Base-by-base conservation (phyloP, 257 asterid species). In the Nyctanthes arbortristis region DNA sequence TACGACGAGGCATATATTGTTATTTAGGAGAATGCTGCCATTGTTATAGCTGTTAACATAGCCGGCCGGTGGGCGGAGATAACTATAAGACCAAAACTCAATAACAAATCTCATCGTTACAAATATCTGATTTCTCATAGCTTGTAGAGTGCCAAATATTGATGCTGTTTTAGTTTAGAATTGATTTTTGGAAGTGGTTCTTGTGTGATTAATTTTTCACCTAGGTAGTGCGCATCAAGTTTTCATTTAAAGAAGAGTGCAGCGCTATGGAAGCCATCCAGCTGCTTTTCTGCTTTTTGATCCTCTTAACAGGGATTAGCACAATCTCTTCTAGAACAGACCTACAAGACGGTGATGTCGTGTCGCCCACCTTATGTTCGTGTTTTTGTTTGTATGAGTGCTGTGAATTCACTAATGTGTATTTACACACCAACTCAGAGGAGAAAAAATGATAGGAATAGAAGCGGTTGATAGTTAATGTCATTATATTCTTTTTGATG, bases 291-390 rank as follows among this genome's bases (percentile, higher is more conserved):
- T 61, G 71, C 70, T 78, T 24, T 57, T 39, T 85, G 18, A 12
- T 77, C 65, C 18, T 85, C 62, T 78, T 72, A 6, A 4, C 67
- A 10, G 60, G 25, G 18, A 56, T 78, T 64, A 39, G 33, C 25
- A 43, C 59, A 29, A 57, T 20, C 0, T 49, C 55, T 7, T 73
- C 79, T 9, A 63, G 4, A 47, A 78, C 95, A 0, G 75, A 84
- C 34, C 67, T 87, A 13, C 73, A 78, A 29, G 95, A 88, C 40
- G 84, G 95, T 88, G 79, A 59, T n/a, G n/a, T n/a, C n/a, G n/a
- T n/a, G n/a, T n/a, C n/a, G n/a, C n/a, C 49, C 31, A 54, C 13
- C 33, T 13, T 9, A 60, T 3, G 3, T 49, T 5, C 32, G 10
- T 9, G 37, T 8, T 34, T 3, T 10, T 32, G 22, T 35, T 40